phyloP scores from a whole-genome alignment of 805 yeast species.

The Sugiyamaella qingdaonensis region DNA sequence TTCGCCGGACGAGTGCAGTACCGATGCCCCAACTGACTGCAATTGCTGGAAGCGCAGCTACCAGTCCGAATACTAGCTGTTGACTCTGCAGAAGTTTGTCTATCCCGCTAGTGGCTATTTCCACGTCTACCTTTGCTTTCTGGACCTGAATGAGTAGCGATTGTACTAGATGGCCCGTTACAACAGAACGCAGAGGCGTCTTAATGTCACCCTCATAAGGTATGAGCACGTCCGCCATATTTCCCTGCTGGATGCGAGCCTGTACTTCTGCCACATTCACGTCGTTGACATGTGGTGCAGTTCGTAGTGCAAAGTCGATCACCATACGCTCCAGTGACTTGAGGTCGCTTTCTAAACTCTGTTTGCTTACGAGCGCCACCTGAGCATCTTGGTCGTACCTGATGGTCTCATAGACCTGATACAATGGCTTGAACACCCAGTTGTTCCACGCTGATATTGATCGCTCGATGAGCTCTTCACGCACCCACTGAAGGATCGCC shows the following conservation, averaged over 20 bases:
- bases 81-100: slow-evolving; percentile 86
- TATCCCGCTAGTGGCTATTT: slow-evolving; percentile 82
- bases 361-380: slow-evolving; percentile 73
- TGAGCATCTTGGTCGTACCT: slow-evolving; percentile 73
- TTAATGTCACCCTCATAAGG: slow-evolving; percentile 74
- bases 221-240: slow-evolving; percentile 72
- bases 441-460: slow-evolving; percentile 62
- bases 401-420: slow-evolving; percentile 70
- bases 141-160: slow-evolving; percentile 87
- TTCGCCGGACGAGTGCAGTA: slow-evolving; percentile 25
- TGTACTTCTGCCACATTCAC: slow-evolving; percentile 31
- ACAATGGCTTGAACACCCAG: slow-evolving; percentile 79
- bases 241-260: slow-evolving; percentile 60
- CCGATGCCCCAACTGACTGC: slow-evolving; percentile 43
- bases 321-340: slow-evolving; percentile 86
- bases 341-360: slow-evolving; percentile 72
- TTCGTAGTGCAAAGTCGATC: slow-evolving; percentile 50
- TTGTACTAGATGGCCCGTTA: slow-evolving; percentile 69
- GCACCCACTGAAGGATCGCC: slow-evolving; percentile 53
- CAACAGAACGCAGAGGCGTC: slow-evolving; percentile 57
- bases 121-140: slow-evolving; percentile 93
- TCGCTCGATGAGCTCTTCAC: slow-evolving; percentile 60
- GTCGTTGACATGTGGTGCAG: slow-evolving; percentile 21
- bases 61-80: slow-evolving; percentile 87
- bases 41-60: slow-evolving; percentile 73